phyloP scores from a whole-genome alignment of 805 yeast genomes.

The Tetrapisispora namnaoensis region DNA sequence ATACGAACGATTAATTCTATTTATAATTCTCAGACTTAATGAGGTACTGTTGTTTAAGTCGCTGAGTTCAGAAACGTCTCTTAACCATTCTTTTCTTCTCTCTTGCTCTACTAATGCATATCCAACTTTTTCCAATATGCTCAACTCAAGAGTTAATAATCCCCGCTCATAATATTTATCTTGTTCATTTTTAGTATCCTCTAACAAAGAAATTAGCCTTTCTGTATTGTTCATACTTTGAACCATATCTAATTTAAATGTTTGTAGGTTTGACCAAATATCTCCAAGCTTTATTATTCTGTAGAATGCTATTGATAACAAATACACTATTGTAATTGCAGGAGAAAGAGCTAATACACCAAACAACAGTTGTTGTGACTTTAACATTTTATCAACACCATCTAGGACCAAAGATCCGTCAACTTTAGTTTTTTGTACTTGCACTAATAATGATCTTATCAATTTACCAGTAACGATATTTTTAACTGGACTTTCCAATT shows the following conservation, averaged over 20 bases:
- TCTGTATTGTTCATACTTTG: conserved; percentile 50
- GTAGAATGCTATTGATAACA: conserved; percentile 30
- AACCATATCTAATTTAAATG: conserved; percentile 16
- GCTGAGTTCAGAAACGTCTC: conserved; percentile 54
- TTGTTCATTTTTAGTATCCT: conserved; percentile 18
- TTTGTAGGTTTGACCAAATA: conserved; percentile 20
- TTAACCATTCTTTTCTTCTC: conserved; percentile 44
- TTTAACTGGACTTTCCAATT: conserved; percentile 58
- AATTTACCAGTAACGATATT: conserved; percentile 58
- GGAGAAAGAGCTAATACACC: conserved; percentile 89
- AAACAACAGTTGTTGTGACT: conserved; percentile 89
- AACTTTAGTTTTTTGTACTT: conserved; percentile 91
- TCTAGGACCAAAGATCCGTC: conserved; percentile 84
- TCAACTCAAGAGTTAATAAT: conserved; percentile 53
- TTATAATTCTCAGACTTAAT: conserved; percentile 39
- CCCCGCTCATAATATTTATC: conserved; percentile 41
- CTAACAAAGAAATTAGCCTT: conserved; percentile 33
- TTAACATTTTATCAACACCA: conserved; percentile 82
- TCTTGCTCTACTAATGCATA: conserved; percentile 39
- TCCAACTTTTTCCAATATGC: conserved; percentile 45
- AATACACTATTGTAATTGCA: conserved; percentile 48
- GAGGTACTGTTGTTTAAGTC: conserved; percentile 30
- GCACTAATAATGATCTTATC: conserved; percentile 70
- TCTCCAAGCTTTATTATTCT: conserved; percentile 18
- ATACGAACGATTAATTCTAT: conserved; percentile 55